These are phyloP conservation scores for Brassica napus DNA, from an alignment of 345 rosid genomes.

Conservation along the genomic window Da-Ae NC_063442.1:4410501-4411000, in stretches of 20 bases:
- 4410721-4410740: neutral
- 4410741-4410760: neutral
- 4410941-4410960: constrained; percentile 26
- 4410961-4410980: constrained; percentile 31
- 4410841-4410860: neutral
- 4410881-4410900: constrained; percentile 11
- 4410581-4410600: neutral
- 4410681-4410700: neutral
- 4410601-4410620: neutral
- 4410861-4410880: neutral
- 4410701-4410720: neutral
- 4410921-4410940: constrained; percentile 23
- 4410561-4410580: neutral
- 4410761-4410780: neutral
- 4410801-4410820: neutral
- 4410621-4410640: neutral
- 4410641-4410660: neutral
- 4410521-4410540: neutral
- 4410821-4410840: neutral
- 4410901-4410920: constrained; percentile 28
- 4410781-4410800: neutral
- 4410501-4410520: constrained; percentile 37
- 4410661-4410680: neutral
- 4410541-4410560: neutral
- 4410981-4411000: constrained; percentile 35